These are phyloP conservation scores for Gossypium herbaceum DNA, from an alignment of 345 rosid genomes.

Conservation along the genomic window DNA sequence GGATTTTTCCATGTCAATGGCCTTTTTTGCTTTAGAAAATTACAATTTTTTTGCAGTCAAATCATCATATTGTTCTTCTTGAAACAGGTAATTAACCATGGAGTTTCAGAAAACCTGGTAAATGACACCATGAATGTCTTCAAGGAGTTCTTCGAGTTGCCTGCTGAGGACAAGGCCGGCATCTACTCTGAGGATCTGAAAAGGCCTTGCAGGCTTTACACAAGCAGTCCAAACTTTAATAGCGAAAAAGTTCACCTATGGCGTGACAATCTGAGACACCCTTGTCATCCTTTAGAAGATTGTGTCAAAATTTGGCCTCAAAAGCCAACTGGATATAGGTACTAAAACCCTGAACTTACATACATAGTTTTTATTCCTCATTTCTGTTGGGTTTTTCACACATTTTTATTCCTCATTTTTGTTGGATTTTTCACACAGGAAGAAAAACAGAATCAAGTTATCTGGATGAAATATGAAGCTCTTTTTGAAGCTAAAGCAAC, in stretches of 20 bases:
- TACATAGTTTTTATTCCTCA: background rate
- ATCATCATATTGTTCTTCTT: background rate
- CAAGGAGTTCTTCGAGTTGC: constrained; percentile 21
- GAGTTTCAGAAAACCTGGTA: background rate
- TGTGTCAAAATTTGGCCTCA: constrained; percentile 13
- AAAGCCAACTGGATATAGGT: constrained; percentile 22
- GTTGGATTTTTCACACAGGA: no score
- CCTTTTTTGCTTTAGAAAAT: no score
- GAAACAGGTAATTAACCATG: constrained; percentile 22
- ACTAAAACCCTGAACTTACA: background rate
- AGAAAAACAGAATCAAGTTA: no score
- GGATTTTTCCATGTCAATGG: constrained; percentile 25
- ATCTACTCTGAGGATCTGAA: background rate
- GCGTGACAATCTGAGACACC: constrained; percentile 17
- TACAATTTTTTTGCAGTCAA: no score
- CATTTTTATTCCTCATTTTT: no score
- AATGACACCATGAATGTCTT: constrained; percentile 14
- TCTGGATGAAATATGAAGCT: no score
- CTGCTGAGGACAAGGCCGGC: constrained; percentile 17
- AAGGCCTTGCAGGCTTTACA: constrained; percentile 10
- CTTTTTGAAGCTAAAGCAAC: no score
- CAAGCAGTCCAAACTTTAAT: background rate
- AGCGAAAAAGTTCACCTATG: background rate
- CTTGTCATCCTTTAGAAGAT: background rate
- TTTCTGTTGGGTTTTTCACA: no score